phyloP scores from a whole-genome alignment of 208 protist species.

The Angomonas desouzai region DNA sequence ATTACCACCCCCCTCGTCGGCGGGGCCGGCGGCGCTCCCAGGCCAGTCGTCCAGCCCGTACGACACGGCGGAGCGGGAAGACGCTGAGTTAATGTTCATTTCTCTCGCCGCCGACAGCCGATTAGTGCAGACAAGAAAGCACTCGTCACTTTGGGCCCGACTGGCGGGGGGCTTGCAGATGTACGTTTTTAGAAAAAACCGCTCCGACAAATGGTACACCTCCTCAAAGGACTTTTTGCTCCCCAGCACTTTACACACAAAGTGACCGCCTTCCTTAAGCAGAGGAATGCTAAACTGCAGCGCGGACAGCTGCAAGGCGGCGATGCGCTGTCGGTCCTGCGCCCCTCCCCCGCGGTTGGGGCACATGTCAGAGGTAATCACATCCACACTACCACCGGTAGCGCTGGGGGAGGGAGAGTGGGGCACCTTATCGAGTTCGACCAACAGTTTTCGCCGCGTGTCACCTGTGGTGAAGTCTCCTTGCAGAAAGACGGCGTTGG shows the following conservation, averaged over 20 bases:
- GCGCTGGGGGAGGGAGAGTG: background rate
- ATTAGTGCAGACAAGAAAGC: slow-evolving; percentile 50
- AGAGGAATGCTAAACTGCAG: slow-evolving; percentile 44
- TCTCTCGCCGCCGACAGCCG: slow-evolving; percentile 31
- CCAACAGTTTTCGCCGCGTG: slow-evolving; percentile 39
- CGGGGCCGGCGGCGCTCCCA: slow-evolving; percentile 28
- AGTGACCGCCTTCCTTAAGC: slow-evolving; percentile 56
- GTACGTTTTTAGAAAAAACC: slow-evolving; percentile 39
- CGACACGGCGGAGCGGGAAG: slow-evolving; percentile 14
- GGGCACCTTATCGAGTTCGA: slow-evolving; percentile 15
- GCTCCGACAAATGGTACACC: slow-evolving; percentile 27
- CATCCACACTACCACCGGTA: slow-evolving; percentile 27
- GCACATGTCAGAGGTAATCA: slow-evolving; percentile 86
- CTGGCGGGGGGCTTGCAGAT: slow-evolving; percentile 70
- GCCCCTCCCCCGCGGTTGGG: slow-evolving; percentile 67
- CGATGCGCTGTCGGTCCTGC: slow-evolving; percentile 65
- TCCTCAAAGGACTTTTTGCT: slow-evolving; percentile 41
- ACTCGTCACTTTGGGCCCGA: slow-evolving; percentile 60
- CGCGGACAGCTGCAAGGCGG: slow-evolving; percentile 42
- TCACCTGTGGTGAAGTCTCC: slow-evolving; percentile 61
- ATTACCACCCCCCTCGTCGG: background rate
- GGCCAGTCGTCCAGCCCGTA: slow-evolving; percentile 76
- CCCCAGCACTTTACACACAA: slow-evolving; percentile 80
- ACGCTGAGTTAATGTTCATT: background rate
- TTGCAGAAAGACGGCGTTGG: slow-evolving; percentile 58